These are phyloP conservation scores for Barnettozyma botsteinii DNA, from an alignment of 805 yeast genomes.

Conservation along the genomic window DNA sequence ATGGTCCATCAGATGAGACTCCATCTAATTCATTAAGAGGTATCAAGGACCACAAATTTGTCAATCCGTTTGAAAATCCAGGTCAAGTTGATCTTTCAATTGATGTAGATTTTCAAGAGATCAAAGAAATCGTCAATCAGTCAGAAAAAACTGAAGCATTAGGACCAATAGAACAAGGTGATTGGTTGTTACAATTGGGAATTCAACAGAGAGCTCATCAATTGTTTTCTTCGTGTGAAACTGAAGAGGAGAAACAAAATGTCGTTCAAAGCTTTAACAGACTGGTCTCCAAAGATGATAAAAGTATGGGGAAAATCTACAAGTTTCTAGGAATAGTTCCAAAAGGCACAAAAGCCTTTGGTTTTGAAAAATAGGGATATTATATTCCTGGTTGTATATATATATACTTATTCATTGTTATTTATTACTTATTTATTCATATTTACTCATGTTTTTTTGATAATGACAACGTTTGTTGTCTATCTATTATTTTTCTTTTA, in stretches of 20 bases:
- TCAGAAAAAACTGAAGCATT: conserved; percentile 27
- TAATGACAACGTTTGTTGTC: neutral
- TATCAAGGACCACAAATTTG: conserved; percentile 64
- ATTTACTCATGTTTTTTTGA: no score
- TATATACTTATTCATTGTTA: neutral
- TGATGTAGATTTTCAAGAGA: conserved; percentile 73
- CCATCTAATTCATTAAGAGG: conserved; percentile 76
- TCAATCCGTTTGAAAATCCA: conserved; percentile 67
- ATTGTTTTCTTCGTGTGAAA: conserved; percentile 38
- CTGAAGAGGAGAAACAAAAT: conserved; percentile 41
- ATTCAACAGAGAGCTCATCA: conserved; percentile 64
- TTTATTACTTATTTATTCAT: conserved; percentile 2
- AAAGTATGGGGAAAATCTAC: conserved; percentile 71
- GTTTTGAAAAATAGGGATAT: conserved; percentile 1
- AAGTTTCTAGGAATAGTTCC: conserved; percentile 65
- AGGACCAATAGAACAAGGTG: conserved; percentile 73
- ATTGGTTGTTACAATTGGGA: conserved; percentile 72
- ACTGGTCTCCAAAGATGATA: conserved; percentile 52
- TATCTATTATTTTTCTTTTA: neutral
- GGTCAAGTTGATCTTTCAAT: conserved; percentile 79
- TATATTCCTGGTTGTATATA: no score
- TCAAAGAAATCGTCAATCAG: conserved; percentile 29
- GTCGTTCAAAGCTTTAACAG: conserved; percentile 55
- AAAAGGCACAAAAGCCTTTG: conserved; percentile 18
- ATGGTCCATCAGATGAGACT: conserved; percentile 56